Evolutionary conservation across 2,329 filamentous ascomycete species (phyloP), one percentile per base, ranked within the genome.

Genomic region (Trichoderma sp.): DNA sequence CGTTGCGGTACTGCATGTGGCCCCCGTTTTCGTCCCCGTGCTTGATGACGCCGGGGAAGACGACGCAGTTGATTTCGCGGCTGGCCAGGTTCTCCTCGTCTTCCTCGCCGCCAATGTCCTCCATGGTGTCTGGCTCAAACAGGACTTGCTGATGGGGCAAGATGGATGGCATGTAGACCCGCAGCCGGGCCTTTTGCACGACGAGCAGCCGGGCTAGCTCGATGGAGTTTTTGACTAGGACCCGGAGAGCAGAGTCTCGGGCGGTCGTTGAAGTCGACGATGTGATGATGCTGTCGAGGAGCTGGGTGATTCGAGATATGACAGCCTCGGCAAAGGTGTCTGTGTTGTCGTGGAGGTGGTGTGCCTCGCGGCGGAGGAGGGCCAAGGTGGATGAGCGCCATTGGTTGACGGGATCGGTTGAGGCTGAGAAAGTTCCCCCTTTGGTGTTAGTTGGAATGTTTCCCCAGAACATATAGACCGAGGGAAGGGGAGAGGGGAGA

Each of bases 371-470:
- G 66, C 83, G 83, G 61, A 91, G 77, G 54, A 89, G 81, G 30
- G 86, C 82, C 51, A 91, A 82, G 1, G 89, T 91, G n/a, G 83
- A 82, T 6, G 89, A 87, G 49, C 89, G 87, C 89, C 89, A 91
- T 74, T 89, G 86, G 75, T 90, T 90, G 70, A 89, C 83, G 34
- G 84, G 81, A 70, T 87, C 84, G 56, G 81, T 79, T 5, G 85
- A 82, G 59, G 80, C 81, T 79, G 77, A 75, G 77, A 32, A 32
- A 13, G 39, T 60, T 16, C 28, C 32, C 18, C 11, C 26, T 26
- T 58, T 34, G 24, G 32, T 28, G 14, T 67, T 59, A 67, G 64
- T 39, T 24, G 28, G 26, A 4, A 4, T 2, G 26, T 26, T 26
- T 14, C 26, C 10, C 5, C 13, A 2, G 4, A 43, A n/a, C 18